Percentiles rank a stretch among this genome's conserved stretches.
Conservation (phyloP, 805 yeast species). For the Ogataea salicorniae region DNA sequence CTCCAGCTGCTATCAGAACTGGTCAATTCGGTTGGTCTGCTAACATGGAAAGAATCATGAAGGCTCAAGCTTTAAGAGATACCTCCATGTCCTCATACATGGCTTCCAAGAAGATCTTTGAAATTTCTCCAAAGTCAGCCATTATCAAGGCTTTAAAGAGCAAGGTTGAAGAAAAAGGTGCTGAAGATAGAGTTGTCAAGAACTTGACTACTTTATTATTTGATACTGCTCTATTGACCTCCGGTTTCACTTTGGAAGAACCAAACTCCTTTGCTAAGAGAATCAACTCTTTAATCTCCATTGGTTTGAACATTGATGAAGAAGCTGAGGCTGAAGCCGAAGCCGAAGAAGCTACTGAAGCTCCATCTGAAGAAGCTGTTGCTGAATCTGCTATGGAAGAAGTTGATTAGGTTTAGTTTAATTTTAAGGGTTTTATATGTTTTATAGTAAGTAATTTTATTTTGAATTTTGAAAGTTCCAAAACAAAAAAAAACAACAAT, state of each 20-base stretch:
- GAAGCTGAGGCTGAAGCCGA: constrained; percentile 42
- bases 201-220: constrained; percentile 93
- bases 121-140: constrained; percentile 94
- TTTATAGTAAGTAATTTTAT: background rate
- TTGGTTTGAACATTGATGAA: constrained; percentile 97
- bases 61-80: constrained; percentile 99
- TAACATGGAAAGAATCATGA: constrained; percentile 99
- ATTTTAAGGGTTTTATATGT: background rate
- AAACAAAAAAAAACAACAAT: too few species aligned
- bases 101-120: constrained; percentile 99
- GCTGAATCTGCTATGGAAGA: constrained; percentile 98
- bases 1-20: constrained; percentile 99
- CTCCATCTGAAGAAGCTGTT: constrained; percentile 57
- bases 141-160: constrained; percentile 93
- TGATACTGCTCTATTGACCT: constrained; percentile 97
- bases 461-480: background rate
- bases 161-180: constrained; percentile 96
- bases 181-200: constrained; percentile 97
- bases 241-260: constrained; percentile 98
- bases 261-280: constrained; percentile 96
- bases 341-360: constrained; percentile 39
- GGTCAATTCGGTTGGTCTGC: constrained; percentile 99
- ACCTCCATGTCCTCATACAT: constrained; percentile 98
- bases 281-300: constrained; percentile 95
- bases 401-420: constrained; percentile 69